These are phyloP conservation scores for Mucor indicus DNA, from an alignment of 371 early-diverging fungal species.

Conservation along the genomic window DNA sequence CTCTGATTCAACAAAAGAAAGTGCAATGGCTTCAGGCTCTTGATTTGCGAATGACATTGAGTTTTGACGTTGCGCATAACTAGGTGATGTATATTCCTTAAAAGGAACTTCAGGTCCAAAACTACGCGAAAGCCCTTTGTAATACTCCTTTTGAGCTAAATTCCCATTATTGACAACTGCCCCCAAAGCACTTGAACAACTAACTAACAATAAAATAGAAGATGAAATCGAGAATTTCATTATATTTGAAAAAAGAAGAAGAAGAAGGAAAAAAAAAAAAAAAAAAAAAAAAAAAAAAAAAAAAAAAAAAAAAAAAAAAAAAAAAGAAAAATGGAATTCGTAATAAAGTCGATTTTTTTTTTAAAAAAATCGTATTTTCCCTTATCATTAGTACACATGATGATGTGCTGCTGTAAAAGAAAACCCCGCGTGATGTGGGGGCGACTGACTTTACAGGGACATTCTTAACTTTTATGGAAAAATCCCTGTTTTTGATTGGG, in stretches of 20 bases:
- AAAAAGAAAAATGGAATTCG: background rate
- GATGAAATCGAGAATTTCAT: conserved; percentile 18
- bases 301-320: conserved; percentile 1
- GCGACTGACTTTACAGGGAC: no score
- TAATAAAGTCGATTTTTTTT: no score
- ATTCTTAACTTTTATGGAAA: no score
- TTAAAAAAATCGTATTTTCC: no score
- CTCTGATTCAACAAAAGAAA: conserved; percentile 43
- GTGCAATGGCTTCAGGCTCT: conserved; percentile 35
- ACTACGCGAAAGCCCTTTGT: conserved; percentile 22
- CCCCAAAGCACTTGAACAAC: conserved; percentile 2
- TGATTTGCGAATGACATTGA: conserved; percentile 9
- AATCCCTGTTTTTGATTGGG: no score
- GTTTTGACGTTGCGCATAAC: conserved; percentile 9
- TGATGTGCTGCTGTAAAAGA: background rate
- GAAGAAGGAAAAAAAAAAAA: background rate
- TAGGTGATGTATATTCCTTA: conserved; percentile 22
- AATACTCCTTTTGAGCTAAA: conserved; percentile 14
- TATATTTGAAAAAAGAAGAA: background rate
- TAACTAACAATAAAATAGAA: conserved; percentile 8
- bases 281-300: background rate
- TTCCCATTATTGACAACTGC: conserved; percentile 11
- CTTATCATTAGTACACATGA: conserved; percentile 2
- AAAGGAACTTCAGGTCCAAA: conserved; percentile 33
- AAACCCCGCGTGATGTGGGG: conserved; percentile 1